phyloP scores from a whole-genome alignment of 495 filamentous ascomycete species.

The Xylaria longipes region DNA sequence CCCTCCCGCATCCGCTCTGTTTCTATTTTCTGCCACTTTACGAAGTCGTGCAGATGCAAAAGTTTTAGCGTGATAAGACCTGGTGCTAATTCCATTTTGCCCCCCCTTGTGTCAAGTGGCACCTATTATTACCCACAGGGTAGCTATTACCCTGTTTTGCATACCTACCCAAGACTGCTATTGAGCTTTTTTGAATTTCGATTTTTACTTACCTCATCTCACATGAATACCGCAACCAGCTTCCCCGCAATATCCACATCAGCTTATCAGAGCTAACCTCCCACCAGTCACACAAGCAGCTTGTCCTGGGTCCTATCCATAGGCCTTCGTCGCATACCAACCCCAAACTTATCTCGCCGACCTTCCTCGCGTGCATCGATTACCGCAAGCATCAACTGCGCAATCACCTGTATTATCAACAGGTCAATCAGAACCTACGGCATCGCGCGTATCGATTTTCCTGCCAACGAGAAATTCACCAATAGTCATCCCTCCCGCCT shows the following conservation, averaged over 20 bases:
- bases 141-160: background rate
- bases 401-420: background rate
- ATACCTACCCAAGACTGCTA: background rate
- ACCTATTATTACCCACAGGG: background rate
- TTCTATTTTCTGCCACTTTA: constrained; percentile 38
- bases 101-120: constrained; percentile 16
- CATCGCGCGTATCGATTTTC: background rate
- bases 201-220: constrained; percentile 34
- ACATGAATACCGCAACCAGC: constrained; percentile 34
- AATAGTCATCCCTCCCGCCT: background rate
- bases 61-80: constrained; percentile 37
- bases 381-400: background rate
- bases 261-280: constrained; percentile 44
- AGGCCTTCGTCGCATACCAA: constrained; percentile 20
- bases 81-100: constrained; percentile 29
- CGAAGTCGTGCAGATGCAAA: constrained; percentile 38
- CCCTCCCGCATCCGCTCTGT: constrained; percentile 31
- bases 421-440: background rate
- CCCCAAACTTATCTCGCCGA: constrained; percentile 25
- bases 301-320: constrained; percentile 3
- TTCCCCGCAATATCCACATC: constrained; percentile 38
- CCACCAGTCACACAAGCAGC: constrained; percentile 20
- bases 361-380: constrained; percentile 5
- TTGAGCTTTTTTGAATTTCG: constrained; percentile 30
- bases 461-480: background rate